A percentile compares a stretch with the other conserved stretches of the same genome.
Conservation (phyloP, 164 flowering plant species). For the Vitis rupestris region DNA sequence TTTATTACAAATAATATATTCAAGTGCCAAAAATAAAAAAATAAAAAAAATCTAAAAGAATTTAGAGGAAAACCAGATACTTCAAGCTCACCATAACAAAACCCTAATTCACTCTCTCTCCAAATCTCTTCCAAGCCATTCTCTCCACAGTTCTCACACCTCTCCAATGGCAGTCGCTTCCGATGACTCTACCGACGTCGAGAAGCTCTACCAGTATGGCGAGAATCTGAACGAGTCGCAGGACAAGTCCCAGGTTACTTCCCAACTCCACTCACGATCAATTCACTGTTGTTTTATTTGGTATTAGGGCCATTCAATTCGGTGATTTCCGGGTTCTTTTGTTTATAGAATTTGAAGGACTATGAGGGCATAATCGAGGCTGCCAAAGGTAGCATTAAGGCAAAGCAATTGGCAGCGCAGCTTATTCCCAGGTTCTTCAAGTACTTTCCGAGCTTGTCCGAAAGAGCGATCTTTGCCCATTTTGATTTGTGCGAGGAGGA, state of each 20-base stretch:
- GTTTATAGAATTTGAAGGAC: constrained; percentile 64
- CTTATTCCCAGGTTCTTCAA: constrained; percentile 91
- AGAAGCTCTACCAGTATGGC: constrained; percentile 89
- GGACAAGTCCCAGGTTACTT: constrained; percentile 81
- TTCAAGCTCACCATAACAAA: too few relatives aligned
- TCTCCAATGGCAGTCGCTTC: constrained; percentile 41
- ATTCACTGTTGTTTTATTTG: background rate
- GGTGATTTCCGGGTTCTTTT: background rate
- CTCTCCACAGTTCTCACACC: too few relatives aligned
- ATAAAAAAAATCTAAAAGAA: too few relatives aligned
- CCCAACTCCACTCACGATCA: constrained; percentile 3
- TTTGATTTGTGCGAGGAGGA: constrained; percentile 85
- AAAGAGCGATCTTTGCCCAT: constrained; percentile 60
- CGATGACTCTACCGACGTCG: constrained; percentile 74
- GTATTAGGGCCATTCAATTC: background rate
- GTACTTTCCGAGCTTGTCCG: constrained; percentile 66
- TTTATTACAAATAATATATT: too few relatives aligned
- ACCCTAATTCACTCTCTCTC: too few relatives aligned
- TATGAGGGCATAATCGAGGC: constrained; percentile 78
- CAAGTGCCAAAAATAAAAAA: too few relatives aligned
- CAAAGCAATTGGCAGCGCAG: constrained; percentile 91
- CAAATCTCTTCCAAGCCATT: too few relatives aligned
- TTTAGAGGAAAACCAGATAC: too few relatives aligned
- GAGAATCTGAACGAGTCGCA: constrained; percentile 86
- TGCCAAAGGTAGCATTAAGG: constrained; percentile 72